phyloP scores from a whole-genome alignment of 257 asterid species.

The Linaria vulgaris region DNA sequence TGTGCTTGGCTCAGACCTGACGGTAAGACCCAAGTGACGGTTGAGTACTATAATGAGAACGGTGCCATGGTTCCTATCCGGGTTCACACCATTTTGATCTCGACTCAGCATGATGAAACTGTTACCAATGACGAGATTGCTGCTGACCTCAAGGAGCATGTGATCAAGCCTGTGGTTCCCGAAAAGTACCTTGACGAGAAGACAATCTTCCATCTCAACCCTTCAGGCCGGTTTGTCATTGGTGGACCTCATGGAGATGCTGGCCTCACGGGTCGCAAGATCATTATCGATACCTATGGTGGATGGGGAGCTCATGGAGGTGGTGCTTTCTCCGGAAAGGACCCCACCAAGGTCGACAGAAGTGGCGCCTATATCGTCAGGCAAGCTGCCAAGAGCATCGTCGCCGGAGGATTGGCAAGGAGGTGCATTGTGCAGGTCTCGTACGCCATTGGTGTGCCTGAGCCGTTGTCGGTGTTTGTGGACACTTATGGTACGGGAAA shows the following conservation, averaged over 20 bases:
- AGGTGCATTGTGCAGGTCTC: conserved; percentile 52
- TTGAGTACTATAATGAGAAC: conserved; percentile 41
- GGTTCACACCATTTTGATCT: conserved; percentile 44
- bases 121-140: conserved; percentile 44
- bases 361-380: conserved; percentile 44
- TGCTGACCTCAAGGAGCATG: conserved; percentile 38
- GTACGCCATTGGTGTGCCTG: conserved; percentile 45
- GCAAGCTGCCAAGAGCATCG: conserved; percentile 48
- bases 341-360: conserved; percentile 38
- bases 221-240: conserved; percentile 42
- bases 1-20: conserved; percentile 50
- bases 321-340: conserved; percentile 37
- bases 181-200: conserved; percentile 40
- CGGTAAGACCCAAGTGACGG: conserved; percentile 44
- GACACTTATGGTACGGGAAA: conserved; percentile 41
- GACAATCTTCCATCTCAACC: conserved; percentile 45
- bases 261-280: conserved; percentile 48
- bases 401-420: conserved; percentile 41
- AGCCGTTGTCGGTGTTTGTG: conserved; percentile 45
- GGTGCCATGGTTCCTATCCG: conserved; percentile 46
- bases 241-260: conserved; percentile 52
- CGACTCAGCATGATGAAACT: conserved; percentile 46
- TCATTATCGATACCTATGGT: conserved; percentile 41
- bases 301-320: conserved; percentile 45
- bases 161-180: conserved; percentile 37